Base-by-base conservation (phyloP, 2,329 filamentous ascomycete species). In the Lomentospora prolificans region DNA sequence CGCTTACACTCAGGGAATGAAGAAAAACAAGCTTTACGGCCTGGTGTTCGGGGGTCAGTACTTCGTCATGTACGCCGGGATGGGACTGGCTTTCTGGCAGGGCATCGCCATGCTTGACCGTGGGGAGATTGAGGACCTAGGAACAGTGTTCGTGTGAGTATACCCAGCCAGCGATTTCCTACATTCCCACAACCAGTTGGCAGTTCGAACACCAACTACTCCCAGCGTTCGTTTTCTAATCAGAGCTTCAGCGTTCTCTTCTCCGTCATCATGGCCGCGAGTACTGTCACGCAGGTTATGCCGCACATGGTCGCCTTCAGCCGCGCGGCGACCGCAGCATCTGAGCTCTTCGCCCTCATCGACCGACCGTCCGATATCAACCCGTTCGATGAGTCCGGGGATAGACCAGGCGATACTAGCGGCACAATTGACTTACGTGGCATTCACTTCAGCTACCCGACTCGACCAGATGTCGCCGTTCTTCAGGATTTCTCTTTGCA, bases 361-460 rank as follows among this genome's bases (percentile, higher is more conserved):
- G 76, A 78, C 58, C 68, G 72, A n/a, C 59, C 67, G 22, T 73
- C 72, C 1, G 58, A 62, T 2, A 70, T 77, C 4, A 72, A 79
- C 56, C 70, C 75, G 0, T 64, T 76, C 2, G 71, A 70, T 0
- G 59, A 65, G 0, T 64, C 66, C 0, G 75, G 76, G 2, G 57
- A 63, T 2, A 63, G 63, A 3, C 61, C 63, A 1, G 55, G 55
- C 0, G 60, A 19, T 0, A 63, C 69, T n/a, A 17, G 60, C 0
- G 75, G 72, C 3, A 69, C 77, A 17, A 78, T 84, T 36, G 68
- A 72, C 53, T 68, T 84, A 3, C 60, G 64, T 1, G 64, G 74
- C 31, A 67, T 84, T 8, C 65, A 63, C 19, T 84, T 85, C 60
- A 66, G 75, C 1, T 84, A 84, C 60, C 81, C 81, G n/a, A 74